phyloP scores from a whole-genome alignment of 2,329 filamentous ascomycete species.

The Diaporthe vaccinii region DNA sequence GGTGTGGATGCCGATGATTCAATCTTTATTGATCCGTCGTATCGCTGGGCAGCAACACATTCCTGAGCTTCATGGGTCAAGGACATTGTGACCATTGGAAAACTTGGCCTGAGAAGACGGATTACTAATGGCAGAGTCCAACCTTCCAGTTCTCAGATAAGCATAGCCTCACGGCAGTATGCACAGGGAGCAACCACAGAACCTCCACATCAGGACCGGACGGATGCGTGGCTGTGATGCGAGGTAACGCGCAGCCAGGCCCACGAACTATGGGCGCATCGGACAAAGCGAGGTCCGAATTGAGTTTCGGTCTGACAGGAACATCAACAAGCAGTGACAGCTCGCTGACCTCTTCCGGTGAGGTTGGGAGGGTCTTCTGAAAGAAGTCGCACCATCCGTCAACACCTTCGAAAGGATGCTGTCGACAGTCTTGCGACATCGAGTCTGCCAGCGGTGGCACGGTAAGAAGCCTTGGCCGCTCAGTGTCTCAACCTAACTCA shows the following conservation, averaged over 20 bases:
- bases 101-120: background rate
- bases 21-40: background rate
- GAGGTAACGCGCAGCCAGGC: background rate
- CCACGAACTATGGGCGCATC: background rate
- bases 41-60: background rate
- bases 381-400: background rate
- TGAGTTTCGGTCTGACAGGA: background rate
- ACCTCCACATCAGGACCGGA: background rate
- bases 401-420: background rate
- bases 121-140: background rate
- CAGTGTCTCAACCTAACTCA: background rate
- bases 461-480: background rate
- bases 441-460: too few species aligned
- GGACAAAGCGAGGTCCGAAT: too few species aligned
- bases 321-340: background rate
- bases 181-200: background rate
- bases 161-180: background rate
- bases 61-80: background rate
- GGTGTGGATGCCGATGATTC: too few species aligned
- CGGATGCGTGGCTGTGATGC: background rate
- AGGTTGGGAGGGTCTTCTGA: background rate
- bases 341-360: background rate
- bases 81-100: background rate
- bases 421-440: background rate
- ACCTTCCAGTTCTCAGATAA: background rate